Base-by-base conservation (phyloP, 1,284 basidiomycete species). In the Puccinia polysora region DNA sequence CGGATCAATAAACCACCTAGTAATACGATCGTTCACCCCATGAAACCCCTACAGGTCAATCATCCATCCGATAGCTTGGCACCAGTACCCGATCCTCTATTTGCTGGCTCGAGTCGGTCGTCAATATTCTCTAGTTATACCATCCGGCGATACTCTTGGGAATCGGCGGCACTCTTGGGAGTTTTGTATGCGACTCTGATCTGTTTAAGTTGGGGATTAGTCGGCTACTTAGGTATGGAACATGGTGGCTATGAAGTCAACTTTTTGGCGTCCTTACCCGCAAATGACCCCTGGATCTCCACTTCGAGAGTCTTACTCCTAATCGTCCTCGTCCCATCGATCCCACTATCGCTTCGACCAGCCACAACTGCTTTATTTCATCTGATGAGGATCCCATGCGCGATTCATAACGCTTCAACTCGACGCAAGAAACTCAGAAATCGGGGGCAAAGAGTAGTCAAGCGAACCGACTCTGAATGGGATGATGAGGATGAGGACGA, bases 121-220 rank as follows among this genome's bases (percentile, higher is more conserved):
- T 72, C 65, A 28, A 65, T 67, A 43, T 75, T 67, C 64, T 77
- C 53, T 36, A 75, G 47, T 65, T 74, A 18, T 72, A 77, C 58
- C 43, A 67, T 30, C 47, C 62, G 49, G 62, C 43, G 77, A n/a
- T 77, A 78, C 56, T 74, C 75, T 49, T 78, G 76, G 76, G 77
- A 77, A 10, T 69, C 75, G 18, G 77, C 77, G 20, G 59, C 75
- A 20, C 74, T 75, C 28, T 47, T 77, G 18, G 76, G 78, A 0
- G 72, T 76, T 28, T 49, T 47, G 6, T 67, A 74, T 30, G 59
- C 75, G 10, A 69, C 69, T n/a, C 28, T 76, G 32, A 47, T 78
- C 34, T 74, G 75, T 52, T 56, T 78, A n/a, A 75, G 74, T 5
- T 78, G 76, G 75, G 78, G 76, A 4, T 74, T 78, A 30, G 75